Percentiles rank a stretch among this genome's conserved stretches.
Conservation (phyloP, 1,284 basidiomycete species). For the Puccinia hordei region DNA sequence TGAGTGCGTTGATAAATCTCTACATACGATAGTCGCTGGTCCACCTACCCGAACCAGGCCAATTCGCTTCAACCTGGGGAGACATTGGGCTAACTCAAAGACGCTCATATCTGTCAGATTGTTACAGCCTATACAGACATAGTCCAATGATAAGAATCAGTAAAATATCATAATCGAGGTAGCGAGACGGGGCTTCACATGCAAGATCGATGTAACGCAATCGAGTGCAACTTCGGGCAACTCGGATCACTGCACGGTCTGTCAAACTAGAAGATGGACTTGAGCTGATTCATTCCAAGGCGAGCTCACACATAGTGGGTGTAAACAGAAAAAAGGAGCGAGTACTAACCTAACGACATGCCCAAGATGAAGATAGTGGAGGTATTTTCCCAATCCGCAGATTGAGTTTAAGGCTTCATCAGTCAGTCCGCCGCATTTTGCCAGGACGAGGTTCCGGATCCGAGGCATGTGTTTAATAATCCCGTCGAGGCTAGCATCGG, state of each 20-base stretch:
- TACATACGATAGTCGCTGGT: not conserved
- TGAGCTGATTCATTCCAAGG: not conserved
- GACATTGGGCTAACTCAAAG: slow-evolving; percentile 76
- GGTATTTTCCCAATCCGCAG: slow-evolving; percentile 79
- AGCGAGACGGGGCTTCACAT: slow-evolving; percentile 64
- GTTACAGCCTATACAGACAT: slow-evolving; percentile 70
- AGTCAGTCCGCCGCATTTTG: slow-evolving; percentile 84
- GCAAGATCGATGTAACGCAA: slow-evolving; percentile 95
- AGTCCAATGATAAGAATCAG: slow-evolving; percentile 35
- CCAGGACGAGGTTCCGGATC: slow-evolving; percentile 86
- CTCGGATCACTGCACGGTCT: slow-evolving; percentile 78
- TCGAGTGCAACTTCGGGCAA: slow-evolving; percentile 87
- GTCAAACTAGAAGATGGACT: slow-evolving; percentile 68
- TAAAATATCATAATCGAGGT: not conserved
- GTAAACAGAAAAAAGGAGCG: not conserved
- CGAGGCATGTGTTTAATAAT: slow-evolving; percentile 84
- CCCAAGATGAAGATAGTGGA: slow-evolving; percentile 94
- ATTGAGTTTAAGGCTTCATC: slow-evolving; percentile 83
- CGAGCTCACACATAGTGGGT: slow-evolving; percentile 25
- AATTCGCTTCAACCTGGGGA: slow-evolving; percentile 89
- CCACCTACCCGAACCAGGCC: slow-evolving; percentile 82
- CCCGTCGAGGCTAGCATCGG: slow-evolving; percentile 86
- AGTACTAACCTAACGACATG: slow-evolving; percentile 69
- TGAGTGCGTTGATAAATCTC: not conserved
- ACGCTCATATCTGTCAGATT: slow-evolving; percentile 90